These are phyloP conservation scores for Musa itinerans DNA, from an alignment of 176 grass and related monocot genomes.

Conservation along the genomic window DNA sequence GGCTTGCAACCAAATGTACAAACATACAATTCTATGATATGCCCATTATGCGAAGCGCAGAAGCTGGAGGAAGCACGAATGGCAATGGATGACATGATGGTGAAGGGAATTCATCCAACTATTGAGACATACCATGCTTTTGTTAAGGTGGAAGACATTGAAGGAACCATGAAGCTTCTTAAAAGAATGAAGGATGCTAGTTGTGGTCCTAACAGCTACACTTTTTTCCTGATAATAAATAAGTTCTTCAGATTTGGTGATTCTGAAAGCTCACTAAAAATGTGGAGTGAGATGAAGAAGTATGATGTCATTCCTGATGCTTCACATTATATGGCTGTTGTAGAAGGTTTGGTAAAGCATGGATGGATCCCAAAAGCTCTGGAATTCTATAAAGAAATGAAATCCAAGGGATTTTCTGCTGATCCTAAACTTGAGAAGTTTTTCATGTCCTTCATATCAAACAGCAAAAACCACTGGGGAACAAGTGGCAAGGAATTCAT, in stretches of 20 bases:
- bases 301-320: constrained; percentile 39
- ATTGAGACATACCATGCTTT: constrained; percentile 63
- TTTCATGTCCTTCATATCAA: constrained; percentile 54
- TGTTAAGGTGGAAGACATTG: constrained; percentile 45
- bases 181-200: constrained; percentile 59
- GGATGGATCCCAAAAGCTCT: constrained; percentile 67
- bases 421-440: constrained; percentile 66
- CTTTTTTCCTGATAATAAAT: constrained; percentile 65
- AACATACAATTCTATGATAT: constrained; percentile 84
- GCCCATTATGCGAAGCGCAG: constrained; percentile 51
- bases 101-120: constrained; percentile 46
- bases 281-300: constrained; percentile 82
- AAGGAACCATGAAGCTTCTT: constrained; percentile 48
- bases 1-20: constrained; percentile 51
- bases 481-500: constrained; percentile 48
- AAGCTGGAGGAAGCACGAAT: constrained; percentile 64
- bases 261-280: constrained; percentile 54
- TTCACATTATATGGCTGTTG: constrained; percentile 60
- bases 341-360: constrained; percentile 64
- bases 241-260: constrained; percentile 59
- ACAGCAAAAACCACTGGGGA: constrained; percentile 61
- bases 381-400: constrained; percentile 86
- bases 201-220: constrained; percentile 42
- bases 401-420: constrained; percentile 48
- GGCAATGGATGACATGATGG: constrained; percentile 58